Evolutionary conservation across 2,329 filamentous ascomycete genomes (phyloP).

Genomic region (Pestalotiopsis sp.): DNA sequence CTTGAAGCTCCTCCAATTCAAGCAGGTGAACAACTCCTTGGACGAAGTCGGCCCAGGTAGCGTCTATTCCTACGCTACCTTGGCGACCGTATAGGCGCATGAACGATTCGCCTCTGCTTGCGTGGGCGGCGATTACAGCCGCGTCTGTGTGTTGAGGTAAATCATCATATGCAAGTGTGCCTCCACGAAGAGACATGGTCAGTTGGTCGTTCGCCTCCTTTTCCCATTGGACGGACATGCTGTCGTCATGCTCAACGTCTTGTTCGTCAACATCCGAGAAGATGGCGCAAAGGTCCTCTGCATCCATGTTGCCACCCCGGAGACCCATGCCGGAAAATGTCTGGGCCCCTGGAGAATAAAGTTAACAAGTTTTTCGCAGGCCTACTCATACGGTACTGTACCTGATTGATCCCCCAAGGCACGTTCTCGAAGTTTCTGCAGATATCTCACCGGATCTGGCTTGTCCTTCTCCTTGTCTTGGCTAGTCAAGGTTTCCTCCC

Average conservation of each 20-base stretch:
- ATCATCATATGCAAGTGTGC: slow-evolving; percentile 2
- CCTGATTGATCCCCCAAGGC: not conserved
- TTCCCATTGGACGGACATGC: not conserved
- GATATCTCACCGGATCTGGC: slow-evolving; percentile 23
- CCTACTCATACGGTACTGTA: not conserved
- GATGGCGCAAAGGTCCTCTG: not conserved
- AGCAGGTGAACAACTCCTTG: not conserved
- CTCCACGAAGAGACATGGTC: not conserved
- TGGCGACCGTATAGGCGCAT: slow-evolving; percentile 5
- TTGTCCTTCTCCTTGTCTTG: not conserved
- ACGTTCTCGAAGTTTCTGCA: slow-evolving; percentile 20
- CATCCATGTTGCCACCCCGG: slow-evolving; percentile 10
- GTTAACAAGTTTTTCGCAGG: not conserved
- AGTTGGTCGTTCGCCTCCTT: slow-evolving; percentile 5
- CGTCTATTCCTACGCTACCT: not conserved
- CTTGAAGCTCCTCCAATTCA: not conserved
- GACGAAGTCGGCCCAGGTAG: slow-evolving; percentile 4
- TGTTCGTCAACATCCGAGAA: slow-evolving; percentile 1
- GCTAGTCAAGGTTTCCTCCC: not conserved
- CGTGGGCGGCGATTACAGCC: not conserved
- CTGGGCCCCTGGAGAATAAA: not conserved
- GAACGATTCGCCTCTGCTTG: not conserved
- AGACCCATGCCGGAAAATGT: not conserved
- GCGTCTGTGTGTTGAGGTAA: not conserved
- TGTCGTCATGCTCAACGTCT: not conserved